Conservation (phyloP, 2,329 filamentous ascomycete species). For the Eutypella sp. region DNA sequence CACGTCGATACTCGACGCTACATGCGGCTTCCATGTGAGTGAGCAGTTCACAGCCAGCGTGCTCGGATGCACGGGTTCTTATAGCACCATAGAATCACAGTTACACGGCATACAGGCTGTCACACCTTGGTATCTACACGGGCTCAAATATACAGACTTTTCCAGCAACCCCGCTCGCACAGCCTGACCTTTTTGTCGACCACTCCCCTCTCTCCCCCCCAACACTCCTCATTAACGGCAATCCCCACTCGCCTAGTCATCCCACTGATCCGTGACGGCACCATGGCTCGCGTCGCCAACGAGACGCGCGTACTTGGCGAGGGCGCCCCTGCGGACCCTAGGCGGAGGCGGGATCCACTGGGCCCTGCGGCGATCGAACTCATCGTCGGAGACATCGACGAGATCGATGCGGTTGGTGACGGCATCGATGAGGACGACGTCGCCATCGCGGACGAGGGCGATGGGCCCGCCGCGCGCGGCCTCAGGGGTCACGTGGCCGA, state of each 20-base stretch:
- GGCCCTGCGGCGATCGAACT: constrained; percentile 59
- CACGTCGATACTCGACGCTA: no score
- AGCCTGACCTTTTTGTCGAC: no score
- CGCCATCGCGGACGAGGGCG: constrained; percentile 73
- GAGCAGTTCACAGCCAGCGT: no score
- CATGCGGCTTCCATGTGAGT: no score
- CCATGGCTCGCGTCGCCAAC: constrained; percentile 91
- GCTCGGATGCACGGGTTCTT: no score
- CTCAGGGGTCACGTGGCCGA: constrained; percentile 89
- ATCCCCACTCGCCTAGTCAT: constrained; percentile 8
- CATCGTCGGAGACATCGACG: constrained; percentile 60
- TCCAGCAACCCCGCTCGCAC: no score
- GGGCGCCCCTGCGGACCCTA: constrained; percentile 71
- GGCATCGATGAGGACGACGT: constrained; percentile 82
- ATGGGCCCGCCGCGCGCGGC: constrained; percentile 86
- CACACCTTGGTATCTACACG: no score
- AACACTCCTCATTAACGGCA: no score
- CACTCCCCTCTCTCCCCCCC: no score
- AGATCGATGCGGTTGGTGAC: constrained; percentile 69
- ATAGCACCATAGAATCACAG: no score
- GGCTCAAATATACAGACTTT: no score
- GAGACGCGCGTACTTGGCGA: constrained; percentile 85
- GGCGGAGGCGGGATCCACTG: constrained; percentile 69
- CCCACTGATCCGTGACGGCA: constrained; percentile 74
- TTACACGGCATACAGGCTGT: no score